Base-by-base conservation (phyloP, 352 stramenopile genomes). In the Phytopythium vexans region DNA sequence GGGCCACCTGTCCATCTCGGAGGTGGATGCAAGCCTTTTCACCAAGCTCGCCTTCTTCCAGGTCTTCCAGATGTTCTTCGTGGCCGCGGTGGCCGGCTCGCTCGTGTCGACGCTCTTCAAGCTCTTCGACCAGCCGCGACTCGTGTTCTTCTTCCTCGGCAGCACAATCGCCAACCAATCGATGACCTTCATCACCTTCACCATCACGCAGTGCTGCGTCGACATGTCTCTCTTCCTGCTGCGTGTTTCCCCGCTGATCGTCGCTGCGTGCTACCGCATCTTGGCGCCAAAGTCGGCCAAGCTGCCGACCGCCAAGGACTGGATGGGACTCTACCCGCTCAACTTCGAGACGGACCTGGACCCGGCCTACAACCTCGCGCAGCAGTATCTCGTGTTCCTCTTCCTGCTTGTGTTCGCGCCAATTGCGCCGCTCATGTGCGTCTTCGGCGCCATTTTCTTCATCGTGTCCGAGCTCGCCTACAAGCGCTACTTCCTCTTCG, bases 11-110 rank as follows among this genome's bases (percentile, higher is more conserved):
- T 89, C 82, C 14, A 66, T 72, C 16, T 82, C 81, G 31, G 73
- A 88, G 44, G 72, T 92, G 11, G 68, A 86, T 48, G 79, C 79
- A 12, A 85, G 69, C 47, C 70, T 82, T 10, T 92, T 92, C 54
- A 72, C 72, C 11, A 92, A 92, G 62, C 62, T 92, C 3, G 80
- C 72, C 56, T 84, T 80, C 57, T 89, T 88, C 51, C 82, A 92
- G 58, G 66, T 87, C 32, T 82, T 92, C 54, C 79, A 90, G 59
- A 87, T 88, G 70, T 92, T 92, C 42, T 92, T 92, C 52, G 79
- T 92, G 33, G 82, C 82, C 32, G 74, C 73, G 15, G 65, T 92
- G 8, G 77, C 75, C 5, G 82, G 82, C 3, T 88, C 82, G 11
- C 67, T 88, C 40, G 72, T 89, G 41, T 69, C 63, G 34, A 67